Evolutionary conservation across 208 protist genomes (phyloP).

Genomic region (Wallacemonas collosoma): DNA sequence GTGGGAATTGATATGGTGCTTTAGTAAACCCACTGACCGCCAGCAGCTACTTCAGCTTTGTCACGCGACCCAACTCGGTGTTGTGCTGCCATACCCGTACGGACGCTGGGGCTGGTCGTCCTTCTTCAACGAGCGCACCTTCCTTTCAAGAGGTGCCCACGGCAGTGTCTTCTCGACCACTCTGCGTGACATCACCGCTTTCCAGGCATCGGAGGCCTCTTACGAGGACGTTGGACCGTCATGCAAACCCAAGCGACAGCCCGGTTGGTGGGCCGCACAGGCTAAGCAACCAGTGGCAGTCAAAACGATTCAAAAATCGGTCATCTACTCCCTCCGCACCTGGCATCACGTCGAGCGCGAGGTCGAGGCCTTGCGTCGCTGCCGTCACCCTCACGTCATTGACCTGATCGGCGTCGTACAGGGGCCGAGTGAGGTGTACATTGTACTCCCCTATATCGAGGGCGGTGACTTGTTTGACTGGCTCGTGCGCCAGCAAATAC

Average conservation of each 20-base stretch:
- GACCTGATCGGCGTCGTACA: slow-evolving; percentile 52
- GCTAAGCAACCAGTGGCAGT: slow-evolving; percentile 32
- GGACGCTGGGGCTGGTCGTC: slow-evolving; percentile 39
- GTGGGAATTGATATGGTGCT: slow-evolving; percentile 43
- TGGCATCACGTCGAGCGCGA: slow-evolving; percentile 57
- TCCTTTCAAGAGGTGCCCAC: slow-evolving; percentile 49
- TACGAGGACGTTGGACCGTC: slow-evolving; percentile 14
- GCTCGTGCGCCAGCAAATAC: slow-evolving; percentile 42
- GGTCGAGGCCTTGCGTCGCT: slow-evolving; percentile 38
- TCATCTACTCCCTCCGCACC: slow-evolving; percentile 45
- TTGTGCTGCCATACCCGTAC: slow-evolving; percentile 43
- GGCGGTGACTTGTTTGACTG: slow-evolving; percentile 67
- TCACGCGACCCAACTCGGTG: slow-evolving; percentile 43
- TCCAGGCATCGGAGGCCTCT: slow-evolving; percentile 5
- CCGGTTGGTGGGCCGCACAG: slow-evolving; percentile 5
- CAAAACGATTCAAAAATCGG: slow-evolving; percentile 51
- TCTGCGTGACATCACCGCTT: slow-evolving; percentile 24
- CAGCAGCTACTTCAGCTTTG: slow-evolving; percentile 44
- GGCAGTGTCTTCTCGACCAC: slow-evolving; percentile 43
- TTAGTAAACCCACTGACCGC: slow-evolving; percentile 26
- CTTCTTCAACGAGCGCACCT: slow-evolving; percentile 45
- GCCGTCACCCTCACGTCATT: slow-evolving; percentile 51
- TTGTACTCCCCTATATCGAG: slow-evolving; percentile 45
- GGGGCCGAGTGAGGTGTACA: slow-evolving; percentile 49
- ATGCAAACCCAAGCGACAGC: slow-evolving; percentile 10